Conservation (phyloP, 2,329 filamentous ascomycete genomes). For the Pseudodiploospora longispora region DNA sequence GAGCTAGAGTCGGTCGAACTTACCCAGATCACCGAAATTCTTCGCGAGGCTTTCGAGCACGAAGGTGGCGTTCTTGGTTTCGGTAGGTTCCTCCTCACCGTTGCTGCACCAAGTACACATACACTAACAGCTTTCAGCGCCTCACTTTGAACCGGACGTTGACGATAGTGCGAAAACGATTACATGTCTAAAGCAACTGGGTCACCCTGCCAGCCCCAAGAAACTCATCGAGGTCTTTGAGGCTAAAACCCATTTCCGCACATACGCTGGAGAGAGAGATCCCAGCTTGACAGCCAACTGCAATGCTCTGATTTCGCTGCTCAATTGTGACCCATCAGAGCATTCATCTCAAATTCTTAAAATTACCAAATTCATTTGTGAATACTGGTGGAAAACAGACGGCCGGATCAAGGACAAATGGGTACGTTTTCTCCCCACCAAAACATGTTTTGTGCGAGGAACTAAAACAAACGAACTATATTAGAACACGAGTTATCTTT, state of each 20-base stretch:
- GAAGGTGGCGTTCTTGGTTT: constrained; percentile 9
- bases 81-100: background rate
- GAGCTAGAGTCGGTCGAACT: constrained; percentile 4
- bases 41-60: constrained; percentile 1
- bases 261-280: constrained; percentile 7
- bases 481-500: constrained; percentile 8
- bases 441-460: too few species aligned
- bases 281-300: constrained; percentile 10
- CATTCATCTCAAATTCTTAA: constrained; percentile 10
- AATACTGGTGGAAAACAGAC: constrained; percentile 5
- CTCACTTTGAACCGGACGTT: constrained; percentile 6
- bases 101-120: background rate
- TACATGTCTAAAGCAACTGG: constrained; percentile 3
- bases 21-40: background rate
- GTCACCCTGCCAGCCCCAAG: background rate
- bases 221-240: constrained; percentile 8
- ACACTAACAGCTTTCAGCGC: background rate
- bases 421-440: constrained; percentile 2
- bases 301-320: constrained; percentile 9
- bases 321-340: background rate
- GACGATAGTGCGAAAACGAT: constrained; percentile 13
- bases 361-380: constrained; percentile 7
- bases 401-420: constrained; percentile 11
- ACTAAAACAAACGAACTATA: background rate
- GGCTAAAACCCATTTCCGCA: constrained; percentile 7